phyloP scores from a whole-genome alignment of 306 rosid genomes.

The Arachis hypogaea region DNA sequence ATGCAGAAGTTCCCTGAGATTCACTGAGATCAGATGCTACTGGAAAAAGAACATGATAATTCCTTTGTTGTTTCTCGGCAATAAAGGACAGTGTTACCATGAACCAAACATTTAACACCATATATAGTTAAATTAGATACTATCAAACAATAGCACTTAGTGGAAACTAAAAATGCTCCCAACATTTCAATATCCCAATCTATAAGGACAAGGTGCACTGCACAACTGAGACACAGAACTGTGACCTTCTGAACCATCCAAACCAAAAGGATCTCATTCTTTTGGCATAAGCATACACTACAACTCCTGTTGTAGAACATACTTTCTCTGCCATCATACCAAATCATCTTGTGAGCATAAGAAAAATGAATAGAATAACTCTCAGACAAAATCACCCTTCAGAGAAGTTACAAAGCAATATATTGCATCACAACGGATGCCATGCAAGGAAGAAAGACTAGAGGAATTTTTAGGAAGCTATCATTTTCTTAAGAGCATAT shows the following conservation, averaged over 20 bases:
- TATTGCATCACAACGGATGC: constrained; percentile 25
- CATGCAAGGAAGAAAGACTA: constrained; percentile 10
- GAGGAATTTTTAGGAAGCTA: constrained; percentile 5
- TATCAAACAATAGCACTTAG: constrained; percentile 9
- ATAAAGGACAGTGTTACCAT: constrained; percentile 9
- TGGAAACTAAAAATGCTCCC: not conserved
- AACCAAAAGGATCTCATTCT: constrained; percentile 29
- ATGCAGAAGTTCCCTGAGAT: not conserved
- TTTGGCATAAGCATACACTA: not conserved
- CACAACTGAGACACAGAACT: not conserved
- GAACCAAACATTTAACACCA: constrained; percentile 15
- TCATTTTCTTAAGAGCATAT: constrained; percentile 8
- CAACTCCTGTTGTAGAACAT: constrained; percentile 25
- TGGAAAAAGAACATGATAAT: constrained; percentile 2
- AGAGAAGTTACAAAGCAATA: constrained; percentile 24
- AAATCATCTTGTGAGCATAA: constrained; percentile 29
- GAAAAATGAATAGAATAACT: constrained; percentile 6
- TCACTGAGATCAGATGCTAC: constrained; percentile 16
- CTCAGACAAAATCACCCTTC: constrained; percentile 20
- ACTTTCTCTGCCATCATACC: constrained; percentile 11
- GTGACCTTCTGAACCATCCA: constrained; percentile 22
- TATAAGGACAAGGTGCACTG: constrained; percentile 18
- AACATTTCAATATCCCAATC: constrained; percentile 18
- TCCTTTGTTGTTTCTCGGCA: constrained; percentile 17
- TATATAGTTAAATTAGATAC: constrained; percentile 7